A percentile compares a stretch with the other conserved stretches of the same genome.
phyloP scores from a whole-genome alignment of 139 green algal genomes.

The Yamagishiella unicocca region DNA sequence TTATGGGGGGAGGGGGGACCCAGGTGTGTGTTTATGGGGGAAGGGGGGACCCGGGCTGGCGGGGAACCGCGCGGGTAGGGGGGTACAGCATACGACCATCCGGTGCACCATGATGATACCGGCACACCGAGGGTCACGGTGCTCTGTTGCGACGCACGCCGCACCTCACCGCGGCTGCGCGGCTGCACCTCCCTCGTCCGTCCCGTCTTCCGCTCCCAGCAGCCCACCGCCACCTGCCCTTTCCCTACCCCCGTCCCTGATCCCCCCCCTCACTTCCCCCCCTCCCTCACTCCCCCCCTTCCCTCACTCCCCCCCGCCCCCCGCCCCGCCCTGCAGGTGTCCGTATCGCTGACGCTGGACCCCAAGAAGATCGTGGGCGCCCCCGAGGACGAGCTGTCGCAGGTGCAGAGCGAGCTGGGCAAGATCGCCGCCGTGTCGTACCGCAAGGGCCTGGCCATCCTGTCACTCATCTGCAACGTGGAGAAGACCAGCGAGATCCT shows the following conservation, averaged over 20 bases:
- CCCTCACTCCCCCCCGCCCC: not conserved
- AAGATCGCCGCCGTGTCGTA: slow-evolving; percentile 76
- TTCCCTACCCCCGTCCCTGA: not conserved
- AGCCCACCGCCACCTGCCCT: not conserved
- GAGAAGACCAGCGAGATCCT: slow-evolving; percentile 86
- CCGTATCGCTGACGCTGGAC: slow-evolving; percentile 96
- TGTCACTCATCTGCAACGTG: slow-evolving; percentile 97
- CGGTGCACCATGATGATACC: too few relatives aligned
- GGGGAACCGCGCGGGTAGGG: too few relatives aligned
- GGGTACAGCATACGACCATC: too few relatives aligned
- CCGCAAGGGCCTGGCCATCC: slow-evolving; percentile 83
- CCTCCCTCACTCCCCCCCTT: not conserved
- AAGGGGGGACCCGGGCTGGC: too few relatives aligned
- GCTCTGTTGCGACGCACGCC: too few relatives aligned
- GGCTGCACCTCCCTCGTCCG: not conserved
- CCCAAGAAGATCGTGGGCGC: slow-evolving; percentile 78
- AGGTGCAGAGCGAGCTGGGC: slow-evolving; percentile 77
- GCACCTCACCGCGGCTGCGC: too few relatives aligned
- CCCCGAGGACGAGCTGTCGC: slow-evolving; percentile 81
- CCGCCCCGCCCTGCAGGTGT: slow-evolving; percentile 57
- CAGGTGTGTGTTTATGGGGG: too few relatives aligned
- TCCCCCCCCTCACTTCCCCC: not conserved
- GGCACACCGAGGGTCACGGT: too few relatives aligned
- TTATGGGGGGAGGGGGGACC: too few relatives aligned
- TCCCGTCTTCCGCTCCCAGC: not conserved